These are phyloP conservation scores for Solanum clarkiae DNA, from an alignment of 257 asterid genomes.

Conservation along the genomic window DNA sequence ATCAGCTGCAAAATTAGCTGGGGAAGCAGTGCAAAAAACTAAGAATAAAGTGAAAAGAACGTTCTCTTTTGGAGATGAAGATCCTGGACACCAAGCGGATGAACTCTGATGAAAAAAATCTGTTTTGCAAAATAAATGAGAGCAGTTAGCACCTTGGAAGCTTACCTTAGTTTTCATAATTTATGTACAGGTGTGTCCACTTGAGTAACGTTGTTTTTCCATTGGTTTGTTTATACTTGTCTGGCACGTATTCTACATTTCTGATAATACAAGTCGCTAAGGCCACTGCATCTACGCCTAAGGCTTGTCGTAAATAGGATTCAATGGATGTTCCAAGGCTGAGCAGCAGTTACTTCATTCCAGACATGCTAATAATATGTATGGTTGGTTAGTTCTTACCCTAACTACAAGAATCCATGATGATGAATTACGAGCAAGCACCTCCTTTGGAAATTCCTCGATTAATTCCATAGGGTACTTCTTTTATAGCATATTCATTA, in stretches of 20 bases:
- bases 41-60: conserved; percentile 5
- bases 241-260: too few species aligned
- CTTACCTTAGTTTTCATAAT: neutral
- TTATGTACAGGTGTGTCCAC: neutral
- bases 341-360: neutral
- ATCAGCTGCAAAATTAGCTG: conserved; percentile 10
- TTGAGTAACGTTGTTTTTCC: neutral
- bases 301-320: neutral
- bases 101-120: neutral
- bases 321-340: neutral
- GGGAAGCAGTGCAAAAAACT: neutral
- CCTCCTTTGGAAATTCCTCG: neutral
- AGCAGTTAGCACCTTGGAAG: neutral
- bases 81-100: neutral
- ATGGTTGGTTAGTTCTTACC: neutral
- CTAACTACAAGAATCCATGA: neutral
- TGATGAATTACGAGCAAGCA: neutral
- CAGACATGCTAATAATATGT: neutral
- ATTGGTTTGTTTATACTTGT: neutral
- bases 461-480: neutral
- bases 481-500: neutral
- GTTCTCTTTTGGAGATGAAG: neutral
- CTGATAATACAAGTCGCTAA: neutral
- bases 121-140: neutral
- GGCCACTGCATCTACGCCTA: neutral